These are phyloP conservation scores for Teratosphaeria zuluensis DNA, from an alignment of 2,329 filamentous ascomycete genomes.

Conservation along the genomic window DNA sequence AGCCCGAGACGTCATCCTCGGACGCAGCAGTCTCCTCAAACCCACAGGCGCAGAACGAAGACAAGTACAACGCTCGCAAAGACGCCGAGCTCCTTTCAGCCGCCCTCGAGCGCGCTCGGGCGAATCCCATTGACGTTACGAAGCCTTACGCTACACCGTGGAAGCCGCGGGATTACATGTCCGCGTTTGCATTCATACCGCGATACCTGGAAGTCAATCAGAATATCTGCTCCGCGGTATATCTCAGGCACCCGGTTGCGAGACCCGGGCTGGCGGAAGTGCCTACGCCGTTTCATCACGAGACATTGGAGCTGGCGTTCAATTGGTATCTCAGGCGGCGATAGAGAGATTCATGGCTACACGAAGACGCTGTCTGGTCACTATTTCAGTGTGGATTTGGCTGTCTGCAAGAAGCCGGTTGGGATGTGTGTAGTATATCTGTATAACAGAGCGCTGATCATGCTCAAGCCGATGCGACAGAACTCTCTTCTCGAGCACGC, in stretches of 20 bases:
- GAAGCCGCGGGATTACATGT: slow-evolving; percentile 78
- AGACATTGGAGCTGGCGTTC: slow-evolving; percentile 71
- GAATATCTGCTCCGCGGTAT: slow-evolving; percentile 90
- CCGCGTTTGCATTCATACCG: slow-evolving; percentile 88
- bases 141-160: slow-evolving; percentile 92
- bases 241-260: slow-evolving; percentile 86
- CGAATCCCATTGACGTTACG: slow-evolving; percentile 64
- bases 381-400: background rate
- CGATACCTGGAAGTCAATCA: slow-evolving; percentile 96
- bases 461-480: background rate
- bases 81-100: slow-evolving; percentile 47
- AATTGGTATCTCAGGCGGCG: slow-evolving; percentile 87
- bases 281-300: slow-evolving; percentile 66
- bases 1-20: slow-evolving; percentile 4
- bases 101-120: slow-evolving; percentile 51
- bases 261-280: slow-evolving; percentile 63
- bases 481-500: background rate
- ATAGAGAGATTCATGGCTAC: slow-evolving; percentile 35
- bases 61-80: slow-evolving; percentile 41
- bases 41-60: slow-evolving; percentile 15
- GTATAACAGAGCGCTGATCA: background rate
- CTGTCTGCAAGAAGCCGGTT: background rate
- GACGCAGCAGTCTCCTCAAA: slow-evolving; percentile 13
- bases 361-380: too few relatives aligned
- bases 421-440: background rate